Percentiles rank a stretch among this genome's conserved stretches.
These are phyloP conservation scores for Starmerella apis DNA, from an alignment of 805 yeast genomes.

Conservation along the genomic window DNA sequence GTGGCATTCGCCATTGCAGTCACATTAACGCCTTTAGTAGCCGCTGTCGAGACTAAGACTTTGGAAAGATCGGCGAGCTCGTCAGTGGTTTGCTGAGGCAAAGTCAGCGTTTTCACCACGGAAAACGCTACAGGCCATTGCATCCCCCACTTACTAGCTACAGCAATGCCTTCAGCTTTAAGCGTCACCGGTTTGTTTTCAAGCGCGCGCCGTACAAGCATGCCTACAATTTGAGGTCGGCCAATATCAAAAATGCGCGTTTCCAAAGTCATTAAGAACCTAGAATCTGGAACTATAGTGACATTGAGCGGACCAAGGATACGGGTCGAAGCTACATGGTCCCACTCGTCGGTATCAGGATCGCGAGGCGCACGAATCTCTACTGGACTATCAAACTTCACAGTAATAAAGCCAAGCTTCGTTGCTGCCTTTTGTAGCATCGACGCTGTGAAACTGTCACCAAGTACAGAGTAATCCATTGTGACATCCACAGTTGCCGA, in stretches of 20 bases:
- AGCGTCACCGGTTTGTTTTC: slow-evolving; percentile 8
- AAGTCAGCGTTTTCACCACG: not conserved
- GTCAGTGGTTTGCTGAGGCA: slow-evolving; percentile 15
- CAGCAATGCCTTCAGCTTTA: slow-evolving; percentile 12
- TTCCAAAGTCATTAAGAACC: not conserved
- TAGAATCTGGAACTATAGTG: not conserved
- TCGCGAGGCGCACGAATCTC: not conserved
- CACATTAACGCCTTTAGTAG: slow-evolving; percentile 4
- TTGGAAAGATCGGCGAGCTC: slow-evolving; percentile 14
- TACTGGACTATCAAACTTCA: slow-evolving; percentile 11
- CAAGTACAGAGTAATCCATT: slow-evolving; percentile 13
- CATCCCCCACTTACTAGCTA: slow-evolving; percentile 19
- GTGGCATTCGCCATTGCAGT: slow-evolving; percentile 15
- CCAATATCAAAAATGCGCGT: slow-evolving; percentile 19
- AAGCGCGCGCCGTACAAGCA: slow-evolving; percentile 9
- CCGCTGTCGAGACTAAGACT: slow-evolving; percentile 2
- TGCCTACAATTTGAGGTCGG: slow-evolving; percentile 16
- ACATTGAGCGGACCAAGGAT: not conserved
- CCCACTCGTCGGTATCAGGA: slow-evolving; percentile 4
- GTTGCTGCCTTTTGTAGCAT: not conserved
- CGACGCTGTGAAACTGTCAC: not conserved
- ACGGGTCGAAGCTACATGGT: slow-evolving; percentile 4
- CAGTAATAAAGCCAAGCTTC: slow-evolving; percentile 6
- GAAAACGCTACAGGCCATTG: slow-evolving; percentile 12
- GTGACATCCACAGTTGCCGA: not conserved